Percentiles rank a stretch among this genome's conserved stretches.
Evolutionary conservation across 768 basidiomycete species (phyloP).

Genomic region (Termitomyces sp.): DNA sequence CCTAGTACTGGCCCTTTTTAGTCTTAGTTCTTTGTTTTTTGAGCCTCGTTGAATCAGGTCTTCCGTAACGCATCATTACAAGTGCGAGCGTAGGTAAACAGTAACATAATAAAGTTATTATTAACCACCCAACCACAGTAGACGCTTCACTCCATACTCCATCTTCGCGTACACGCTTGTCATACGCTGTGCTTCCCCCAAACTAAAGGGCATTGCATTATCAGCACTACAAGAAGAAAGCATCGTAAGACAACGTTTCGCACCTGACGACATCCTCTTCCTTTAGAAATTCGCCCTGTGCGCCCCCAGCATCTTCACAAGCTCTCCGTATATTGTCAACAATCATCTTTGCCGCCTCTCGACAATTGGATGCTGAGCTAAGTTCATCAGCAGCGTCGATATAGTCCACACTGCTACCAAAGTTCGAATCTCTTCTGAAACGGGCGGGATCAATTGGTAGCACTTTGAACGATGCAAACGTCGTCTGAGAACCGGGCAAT

Average conservation of each 20-base stretch:
- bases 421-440: slow-evolving; percentile 39
- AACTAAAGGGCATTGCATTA: slow-evolving; percentile 32
- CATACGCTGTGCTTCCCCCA: slow-evolving; percentile 78
- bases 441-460: slow-evolving; percentile 66
- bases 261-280: slow-evolving; percentile 80
- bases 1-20: no score
- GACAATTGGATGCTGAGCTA: slow-evolving; percentile 58
- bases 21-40: no score
- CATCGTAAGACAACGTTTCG: slow-evolving; percentile 17
- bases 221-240: not conserved
- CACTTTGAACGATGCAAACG: slow-evolving; percentile 75
- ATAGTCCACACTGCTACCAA: slow-evolving; percentile 32
- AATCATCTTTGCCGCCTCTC: slow-evolving; percentile 71
- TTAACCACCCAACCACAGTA: slow-evolving; percentile 81
- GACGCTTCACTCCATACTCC: slow-evolving; percentile 88
- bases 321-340: slow-evolving; percentile 65
- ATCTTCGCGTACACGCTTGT: slow-evolving; percentile 88
- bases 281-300: slow-evolving; percentile 42
- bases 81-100: no score
- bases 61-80: no score
- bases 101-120: not conserved
- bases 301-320: slow-evolving; percentile 56
- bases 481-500: slow-evolving; percentile 27
- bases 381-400: slow-evolving; percentile 59
- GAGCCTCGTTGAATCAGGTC: no score